Conservation (phyloP, 805 yeast species). For the Yarrowia bubula region DNA sequence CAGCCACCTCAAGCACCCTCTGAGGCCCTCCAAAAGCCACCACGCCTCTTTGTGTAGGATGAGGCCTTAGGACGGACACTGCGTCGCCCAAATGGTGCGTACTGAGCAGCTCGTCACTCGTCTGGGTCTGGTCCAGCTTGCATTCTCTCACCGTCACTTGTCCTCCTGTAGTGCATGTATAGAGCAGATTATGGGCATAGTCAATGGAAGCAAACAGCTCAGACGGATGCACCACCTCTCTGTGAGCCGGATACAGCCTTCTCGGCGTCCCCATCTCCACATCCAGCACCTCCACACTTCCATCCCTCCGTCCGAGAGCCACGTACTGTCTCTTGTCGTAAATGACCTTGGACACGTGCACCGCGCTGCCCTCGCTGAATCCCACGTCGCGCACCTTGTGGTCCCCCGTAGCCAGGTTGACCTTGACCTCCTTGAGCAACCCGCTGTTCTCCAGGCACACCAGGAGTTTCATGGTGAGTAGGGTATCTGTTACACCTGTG, state of each 20-base stretch:
- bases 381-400: slow-evolving; percentile 6
- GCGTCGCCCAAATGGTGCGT: slow-evolving; percentile 1
- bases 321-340: slow-evolving; percentile 18
- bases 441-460: slow-evolving; percentile 18
- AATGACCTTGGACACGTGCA: slow-evolving; percentile 8
- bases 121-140: neutral
- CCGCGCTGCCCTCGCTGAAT: slow-evolving; percentile 16
- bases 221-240: slow-evolving; percentile 12
- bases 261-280: slow-evolving; percentile 20
- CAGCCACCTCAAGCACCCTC: slow-evolving; percentile 7
- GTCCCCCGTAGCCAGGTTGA: slow-evolving; percentile 5
- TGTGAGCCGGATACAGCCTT: slow-evolving; percentile 2
- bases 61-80: neutral
- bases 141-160: neutral
- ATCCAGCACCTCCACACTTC: slow-evolving; percentile 23
- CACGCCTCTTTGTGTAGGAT: slow-evolving; percentile 3
- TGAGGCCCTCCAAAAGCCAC: slow-evolving; percentile 23
- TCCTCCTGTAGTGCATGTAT: slow-evolving; percentile 14
- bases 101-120: neutral
- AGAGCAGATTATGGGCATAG: slow-evolving; percentile 8
- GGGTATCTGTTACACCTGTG: neutral
- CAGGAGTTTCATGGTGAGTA: slow-evolving; percentile 12
- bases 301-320: slow-evolving; percentile 26
- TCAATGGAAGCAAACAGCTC: slow-evolving; percentile 19
- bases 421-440: slow-evolving; percentile 12